A percentile compares a stretch with the other conserved stretches of the same genome.
These are phyloP conservation scores for Penicillium sclerotiorum DNA, from an alignment of 2,329 filamentous ascomycete species.

Conservation along the genomic window DNA sequence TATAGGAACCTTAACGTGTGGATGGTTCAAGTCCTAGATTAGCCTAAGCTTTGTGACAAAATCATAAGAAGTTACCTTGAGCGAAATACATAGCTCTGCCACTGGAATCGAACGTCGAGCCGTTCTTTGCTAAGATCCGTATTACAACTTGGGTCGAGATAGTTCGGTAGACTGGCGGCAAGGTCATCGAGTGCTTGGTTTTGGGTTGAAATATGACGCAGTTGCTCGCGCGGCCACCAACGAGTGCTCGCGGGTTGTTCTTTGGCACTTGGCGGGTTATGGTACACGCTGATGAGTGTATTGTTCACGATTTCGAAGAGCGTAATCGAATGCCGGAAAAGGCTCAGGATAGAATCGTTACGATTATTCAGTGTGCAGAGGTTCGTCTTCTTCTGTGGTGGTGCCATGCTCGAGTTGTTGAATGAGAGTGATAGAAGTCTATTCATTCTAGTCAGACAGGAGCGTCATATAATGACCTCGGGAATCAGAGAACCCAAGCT, in stretches of 20 bases:
- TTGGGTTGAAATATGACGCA: neutral
- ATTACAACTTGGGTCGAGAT: neutral
- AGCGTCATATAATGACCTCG: no score
- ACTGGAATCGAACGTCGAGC: neutral
- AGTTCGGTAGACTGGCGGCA: neutral
- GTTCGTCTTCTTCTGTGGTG: neutral
- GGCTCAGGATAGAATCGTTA: neutral
- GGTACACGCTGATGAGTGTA: neutral
- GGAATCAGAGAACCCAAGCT: no score
- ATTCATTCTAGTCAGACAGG: neutral
- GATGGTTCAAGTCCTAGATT: no score
- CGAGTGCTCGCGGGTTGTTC: neutral
- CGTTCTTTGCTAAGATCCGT: neutral
- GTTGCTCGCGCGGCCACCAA: neutral
- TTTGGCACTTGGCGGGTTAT: neutral
- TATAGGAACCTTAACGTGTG: neutral
- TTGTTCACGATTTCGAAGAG: neutral
- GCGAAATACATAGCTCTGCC: neutral
- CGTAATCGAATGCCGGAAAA: neutral
- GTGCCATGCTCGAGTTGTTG: neutral
- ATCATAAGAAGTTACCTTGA: neutral
- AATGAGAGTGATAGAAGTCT: neutral
- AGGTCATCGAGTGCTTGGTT: neutral
- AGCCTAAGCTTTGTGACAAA: neutral
- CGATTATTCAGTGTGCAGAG: no score